phyloP scores from a whole-genome alignment of 768 basidiomycete genomes.

The Megacollybia marginata region DNA sequence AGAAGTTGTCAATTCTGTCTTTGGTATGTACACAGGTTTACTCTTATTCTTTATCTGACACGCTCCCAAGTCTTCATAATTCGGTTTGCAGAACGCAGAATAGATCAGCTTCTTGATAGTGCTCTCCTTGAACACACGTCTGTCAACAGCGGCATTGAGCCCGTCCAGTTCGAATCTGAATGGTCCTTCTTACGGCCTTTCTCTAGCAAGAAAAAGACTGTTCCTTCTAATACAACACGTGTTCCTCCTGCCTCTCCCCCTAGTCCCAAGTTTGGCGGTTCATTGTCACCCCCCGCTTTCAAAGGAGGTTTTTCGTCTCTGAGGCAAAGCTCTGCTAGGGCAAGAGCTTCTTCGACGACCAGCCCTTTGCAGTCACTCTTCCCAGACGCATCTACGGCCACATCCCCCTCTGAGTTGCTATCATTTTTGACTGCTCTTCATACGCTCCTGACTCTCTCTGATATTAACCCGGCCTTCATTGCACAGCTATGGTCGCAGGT shows the following conservation, averaged over 20 bases:
- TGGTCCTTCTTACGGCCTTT: constrained; percentile 88
- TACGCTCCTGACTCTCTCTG: constrained; percentile 74
- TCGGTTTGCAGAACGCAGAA: constrained; percentile 80
- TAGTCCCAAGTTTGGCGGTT: constrained; percentile 22
- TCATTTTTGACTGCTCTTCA: constrained; percentile 82
- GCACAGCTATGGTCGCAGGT: constrained; percentile 95
- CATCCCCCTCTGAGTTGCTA: constrained; percentile 52
- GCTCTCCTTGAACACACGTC: constrained; percentile 79
- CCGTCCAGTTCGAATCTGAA: constrained; percentile 90
- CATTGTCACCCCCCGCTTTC: constrained; percentile 37
- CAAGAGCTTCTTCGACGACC: constrained; percentile 34
- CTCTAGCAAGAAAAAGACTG: constrained; percentile 49
- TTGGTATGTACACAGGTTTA: constrained; percentile 45
- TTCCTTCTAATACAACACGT: constrained; percentile 12
- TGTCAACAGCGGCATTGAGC: constrained; percentile 69
- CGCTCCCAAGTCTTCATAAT: constrained; percentile 81
- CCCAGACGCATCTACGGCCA: constrained; percentile 32
- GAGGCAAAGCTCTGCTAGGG: constrained; percentile 52
- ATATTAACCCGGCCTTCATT: constrained; percentile 82
- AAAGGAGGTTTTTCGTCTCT: constrained; percentile 61
- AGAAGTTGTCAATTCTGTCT: constrained; percentile 91
- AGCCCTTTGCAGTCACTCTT: constrained; percentile 46
- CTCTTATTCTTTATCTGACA: constrained; percentile 3
- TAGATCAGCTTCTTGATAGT: constrained; percentile 80
- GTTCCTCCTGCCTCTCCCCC: constrained; percentile 17